phyloP scores from a whole-genome alignment of 768 basidiomycete species.

The Imleria badia region DNA sequence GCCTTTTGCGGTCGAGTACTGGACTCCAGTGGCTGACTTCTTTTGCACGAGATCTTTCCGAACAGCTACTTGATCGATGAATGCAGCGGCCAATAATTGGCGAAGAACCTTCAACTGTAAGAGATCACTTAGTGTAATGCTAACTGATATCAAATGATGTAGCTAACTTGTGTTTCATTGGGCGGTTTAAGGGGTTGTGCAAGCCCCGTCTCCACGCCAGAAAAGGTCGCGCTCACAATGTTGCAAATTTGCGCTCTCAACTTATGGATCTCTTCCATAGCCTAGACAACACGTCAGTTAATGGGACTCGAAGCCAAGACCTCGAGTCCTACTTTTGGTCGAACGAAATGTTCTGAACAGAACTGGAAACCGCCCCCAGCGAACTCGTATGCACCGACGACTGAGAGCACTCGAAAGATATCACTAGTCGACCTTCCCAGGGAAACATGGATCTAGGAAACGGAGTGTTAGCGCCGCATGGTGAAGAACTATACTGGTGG shows the following conservation, averaged over 20 bases:
- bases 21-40: slow-evolving; percentile 54
- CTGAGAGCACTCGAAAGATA: slow-evolving; percentile 82
- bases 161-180: slow-evolving; percentile 65
- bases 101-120: slow-evolving; percentile 84
- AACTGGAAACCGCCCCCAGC: slow-evolving; percentile 78
- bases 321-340: slow-evolving; percentile 66
- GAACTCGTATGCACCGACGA: slow-evolving; percentile 96
- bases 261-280: slow-evolving; percentile 99
- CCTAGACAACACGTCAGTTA: slow-evolving; percentile 44
- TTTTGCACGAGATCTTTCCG: slow-evolving; percentile 80
- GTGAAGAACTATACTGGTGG: slow-evolving; percentile 13
- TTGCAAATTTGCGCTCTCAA: slow-evolving; percentile 84
- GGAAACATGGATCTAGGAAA: slow-evolving; percentile 64
- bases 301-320: neutral
- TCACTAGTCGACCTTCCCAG: slow-evolving; percentile 84
- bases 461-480: neutral
- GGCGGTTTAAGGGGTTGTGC: slow-evolving; percentile 73
- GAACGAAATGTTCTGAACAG: slow-evolving; percentile 86
- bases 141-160: neutral
- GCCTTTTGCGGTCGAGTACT: slow-evolving; percentile 73
- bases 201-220: slow-evolving; percentile 59
- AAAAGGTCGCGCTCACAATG: slow-evolving; percentile 81
- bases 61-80: slow-evolving; percentile 94
- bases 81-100: slow-evolving; percentile 84
- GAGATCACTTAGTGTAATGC: slow-evolving; percentile 3